A percentile compares a stretch with the other conserved stretches of the same genome.
phyloP scores from a whole-genome alignment of 192 early-diverging fungal genomes.

The Dissophora ornata region DNA sequence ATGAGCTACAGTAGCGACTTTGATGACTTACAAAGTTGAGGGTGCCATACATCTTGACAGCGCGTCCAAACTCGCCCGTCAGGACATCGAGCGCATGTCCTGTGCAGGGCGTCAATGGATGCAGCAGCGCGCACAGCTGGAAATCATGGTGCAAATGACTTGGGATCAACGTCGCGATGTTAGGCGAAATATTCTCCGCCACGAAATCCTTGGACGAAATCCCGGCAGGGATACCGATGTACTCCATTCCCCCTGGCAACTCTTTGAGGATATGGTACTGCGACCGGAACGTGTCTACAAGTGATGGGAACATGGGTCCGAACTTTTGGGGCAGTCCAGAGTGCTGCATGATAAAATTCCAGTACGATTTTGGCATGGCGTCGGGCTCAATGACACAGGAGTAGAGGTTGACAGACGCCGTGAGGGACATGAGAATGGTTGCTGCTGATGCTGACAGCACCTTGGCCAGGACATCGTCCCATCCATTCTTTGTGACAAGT shows the following conservation, averaged over 20 bases:
- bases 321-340: slow-evolving; percentile 56
- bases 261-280: slow-evolving; percentile 35
- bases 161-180: slow-evolving; percentile 59
- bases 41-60: slow-evolving; percentile 70
- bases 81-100: slow-evolving; percentile 54
- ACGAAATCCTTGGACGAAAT: slow-evolving; percentile 64
- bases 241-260: slow-evolving; percentile 28
- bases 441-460: slow-evolving; percentile 53
- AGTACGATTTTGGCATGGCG: slow-evolving; percentile 68
- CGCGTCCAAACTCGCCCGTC: slow-evolving; percentile 61
- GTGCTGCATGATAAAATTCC: slow-evolving; percentile 63
- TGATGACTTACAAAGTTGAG: slow-evolving; percentile 66
- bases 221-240: slow-evolving; percentile 59
- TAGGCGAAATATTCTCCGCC: slow-evolving; percentile 61
- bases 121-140: slow-evolving; percentile 69
- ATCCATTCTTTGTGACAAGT: slow-evolving; percentile 32
- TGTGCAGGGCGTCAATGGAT: slow-evolving; percentile 67
- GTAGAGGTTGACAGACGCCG: slow-evolving; percentile 61
- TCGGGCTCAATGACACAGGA: slow-evolving; percentile 66
- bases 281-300: slow-evolving; percentile 42
- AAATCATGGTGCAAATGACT: slow-evolving; percentile 61
- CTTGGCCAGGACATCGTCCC: slow-evolving; percentile 62
- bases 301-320: slow-evolving; percentile 57
- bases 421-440: slow-evolving; percentile 61
- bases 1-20: neutral